Conservation (phyloP, 2,329 filamentous ascomycete species). For the Westerdykella sp. region DNA sequence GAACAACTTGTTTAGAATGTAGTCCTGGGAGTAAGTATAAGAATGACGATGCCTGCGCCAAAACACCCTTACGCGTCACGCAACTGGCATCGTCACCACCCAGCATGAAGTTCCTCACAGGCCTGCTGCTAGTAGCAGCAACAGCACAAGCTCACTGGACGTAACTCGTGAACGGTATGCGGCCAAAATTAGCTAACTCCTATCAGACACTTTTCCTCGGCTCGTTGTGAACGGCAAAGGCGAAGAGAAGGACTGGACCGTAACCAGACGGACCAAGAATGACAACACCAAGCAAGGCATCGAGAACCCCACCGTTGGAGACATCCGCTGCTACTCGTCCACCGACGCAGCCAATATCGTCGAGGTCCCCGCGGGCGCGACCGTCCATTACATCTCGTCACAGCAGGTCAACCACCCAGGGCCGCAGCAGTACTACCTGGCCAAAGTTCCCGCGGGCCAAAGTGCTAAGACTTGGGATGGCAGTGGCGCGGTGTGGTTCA, state of each 20-base stretch:
- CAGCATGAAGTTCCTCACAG: conserved; percentile 15
- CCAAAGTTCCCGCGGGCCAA: conserved; percentile 20
- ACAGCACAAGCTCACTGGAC: conserved; percentile 22
- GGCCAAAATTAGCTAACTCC: conserved; percentile 1
- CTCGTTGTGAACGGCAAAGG: conserved; percentile 21
- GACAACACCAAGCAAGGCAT: conserved; percentile 25
- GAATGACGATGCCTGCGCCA: not conserved
- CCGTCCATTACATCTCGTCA: conserved; percentile 23
- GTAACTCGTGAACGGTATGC: not conserved
- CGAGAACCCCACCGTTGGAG: conserved; percentile 21
- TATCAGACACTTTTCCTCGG: conserved; percentile 21
- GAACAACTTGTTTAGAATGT: not conserved
- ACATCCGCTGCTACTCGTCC: conserved; percentile 25
- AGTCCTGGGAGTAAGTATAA: not conserved
- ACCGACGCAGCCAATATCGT: conserved; percentile 16
- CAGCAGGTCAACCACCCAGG: conserved; percentile 30
- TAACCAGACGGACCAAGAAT: conserved; percentile 23
- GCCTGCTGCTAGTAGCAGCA: conserved; percentile 13
- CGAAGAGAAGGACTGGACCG: conserved; percentile 23
- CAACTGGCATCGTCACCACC: not conserved
- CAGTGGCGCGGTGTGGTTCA: conserved; percentile 24
- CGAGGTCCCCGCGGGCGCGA: conserved; percentile 21
- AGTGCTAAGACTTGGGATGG: conserved; percentile 24
- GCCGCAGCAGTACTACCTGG: conserved; percentile 27
- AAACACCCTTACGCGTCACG: not conserved